Evolutionary conservation across 139 green algal genomes (phyloP), one percentile per base, ranked within the genome.

Genomic region (Tetradesmus obliquus): DNA sequence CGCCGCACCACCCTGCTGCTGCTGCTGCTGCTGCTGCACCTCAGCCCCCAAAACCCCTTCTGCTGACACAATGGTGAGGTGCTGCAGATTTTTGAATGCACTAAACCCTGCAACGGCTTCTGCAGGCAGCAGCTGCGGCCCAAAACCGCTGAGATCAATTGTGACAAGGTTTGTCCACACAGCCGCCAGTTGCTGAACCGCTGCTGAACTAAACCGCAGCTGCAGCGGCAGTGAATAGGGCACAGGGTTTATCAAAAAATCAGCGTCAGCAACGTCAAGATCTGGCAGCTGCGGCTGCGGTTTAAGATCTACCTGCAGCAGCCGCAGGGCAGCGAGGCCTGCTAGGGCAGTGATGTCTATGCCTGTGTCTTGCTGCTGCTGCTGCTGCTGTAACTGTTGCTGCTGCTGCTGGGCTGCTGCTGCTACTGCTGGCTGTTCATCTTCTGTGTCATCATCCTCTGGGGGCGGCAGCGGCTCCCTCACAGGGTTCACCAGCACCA

Each of bases 261-360:
- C 32, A 45, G 32, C 32, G 32, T 45, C 32, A 45, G 32, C 32
- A 45, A 45, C 17, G 15, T 76, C 66, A 3, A 20, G 82, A 79
- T 88, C 57, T 55, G 19, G 4, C 5, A 8, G 53, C 20, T 66
- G n/a, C 10, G 66, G 66, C 66, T 24, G 66, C 2, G 66, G 66
- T 76, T 76, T 24, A 76, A 79, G 86, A 66, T 90, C 86, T 57
- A 90, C 84, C 53, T 90, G 86, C 66, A 90, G 86, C 86, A 90
- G 86, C 17, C 55, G 22, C 3, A 90, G 71, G 22, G 7, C 17
- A 53, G 71, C 54, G 8, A 90, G 86, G 20, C 86, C 71, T 82
- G 69, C 71, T 51, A 90, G 66, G 22, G 55, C 86, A 83, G 17
- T 66, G 3, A 83, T 82, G 86, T 66, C 71, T 71, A 90, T 71